phyloP scores from a whole-genome alignment of 768 basidiomycete species.

The Termitomyces bulborhizus region DNA sequence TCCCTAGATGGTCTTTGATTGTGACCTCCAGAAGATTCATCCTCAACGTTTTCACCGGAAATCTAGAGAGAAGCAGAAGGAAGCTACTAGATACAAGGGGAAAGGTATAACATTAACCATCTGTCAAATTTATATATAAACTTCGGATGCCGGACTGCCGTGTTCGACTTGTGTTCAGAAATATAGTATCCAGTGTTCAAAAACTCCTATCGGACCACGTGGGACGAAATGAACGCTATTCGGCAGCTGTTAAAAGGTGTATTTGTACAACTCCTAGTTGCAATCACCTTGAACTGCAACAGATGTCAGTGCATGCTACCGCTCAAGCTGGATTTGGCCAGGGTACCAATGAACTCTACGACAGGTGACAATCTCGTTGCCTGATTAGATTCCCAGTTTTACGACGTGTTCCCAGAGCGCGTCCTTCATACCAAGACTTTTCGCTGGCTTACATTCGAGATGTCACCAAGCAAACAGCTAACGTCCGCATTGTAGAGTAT shows the following conservation, averaged over 20 bases:
- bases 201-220: too few species aligned
- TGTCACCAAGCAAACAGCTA: constrained; percentile 28
- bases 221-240: too few species aligned
- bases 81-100: not conserved
- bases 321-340: constrained; percentile 71
- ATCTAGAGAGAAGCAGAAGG: not conserved
- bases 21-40: constrained; percentile 8
- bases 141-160: too few species aligned
- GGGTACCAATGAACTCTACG: constrained; percentile 82
- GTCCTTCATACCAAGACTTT: constrained; percentile 74
- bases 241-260: not conserved
- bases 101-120: not conserved
- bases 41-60: not conserved
- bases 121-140: not conserved
- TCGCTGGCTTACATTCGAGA: constrained; percentile 58
- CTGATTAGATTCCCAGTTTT: not conserved
- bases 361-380: constrained; percentile 39
- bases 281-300: constrained; percentile 13
- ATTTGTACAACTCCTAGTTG: not conserved
- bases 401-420: constrained; percentile 37
- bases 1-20: constrained; percentile 8
- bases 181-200: not conserved
- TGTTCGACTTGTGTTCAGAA: too few species aligned
- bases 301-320: constrained; percentile 46
- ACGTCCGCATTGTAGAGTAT: constrained; percentile 68